Evolutionary conservation across 2,329 filamentous ascomycete species (phyloP).

Genomic region (Monosporascus sp.): DNA sequence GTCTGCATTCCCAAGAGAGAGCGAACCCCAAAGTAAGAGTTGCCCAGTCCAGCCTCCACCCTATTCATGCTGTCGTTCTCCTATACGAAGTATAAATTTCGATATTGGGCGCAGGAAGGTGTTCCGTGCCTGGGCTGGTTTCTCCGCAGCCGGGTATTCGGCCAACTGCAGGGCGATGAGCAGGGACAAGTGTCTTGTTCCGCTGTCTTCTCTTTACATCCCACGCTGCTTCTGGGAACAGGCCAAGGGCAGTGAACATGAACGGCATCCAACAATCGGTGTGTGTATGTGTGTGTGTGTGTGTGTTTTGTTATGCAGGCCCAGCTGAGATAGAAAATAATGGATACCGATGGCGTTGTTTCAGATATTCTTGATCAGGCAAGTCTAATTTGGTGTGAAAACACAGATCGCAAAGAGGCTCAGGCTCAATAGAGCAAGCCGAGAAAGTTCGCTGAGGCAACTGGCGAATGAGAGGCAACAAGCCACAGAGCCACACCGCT

Average conservation of each 20-base stretch:
- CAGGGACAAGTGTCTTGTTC: background rate
- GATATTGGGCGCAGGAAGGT: too few species aligned
- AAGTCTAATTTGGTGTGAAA: constrained; percentile 5
- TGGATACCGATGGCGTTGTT: constrained; percentile 5
- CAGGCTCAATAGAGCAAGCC: background rate
- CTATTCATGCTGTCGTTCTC: too few species aligned
- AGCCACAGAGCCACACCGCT: constrained; percentile 1
- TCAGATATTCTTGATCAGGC: constrained; percentile 9
- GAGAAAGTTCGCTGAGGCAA: background rate
- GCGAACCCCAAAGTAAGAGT: background rate
- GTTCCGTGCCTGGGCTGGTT: too few species aligned
- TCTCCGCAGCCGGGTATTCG: background rate
- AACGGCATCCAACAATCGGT: too few species aligned
- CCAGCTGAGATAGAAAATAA: background rate
- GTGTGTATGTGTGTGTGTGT: too few species aligned
- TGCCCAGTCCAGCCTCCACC: too few species aligned
- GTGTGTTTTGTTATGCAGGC: too few species aligned
- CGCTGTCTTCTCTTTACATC: too few species aligned
- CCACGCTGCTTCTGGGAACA: too few species aligned
- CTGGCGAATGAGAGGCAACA: background rate
- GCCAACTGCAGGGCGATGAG: background rate
- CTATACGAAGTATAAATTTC: too few species aligned
- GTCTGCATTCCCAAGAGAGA: background rate
- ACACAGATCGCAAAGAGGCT: constrained; percentile 3
- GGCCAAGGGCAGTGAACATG: too few species aligned